Conservation (phyloP, 2,329 filamentous ascomycete genomes). For the Beauveria caledonica region DNA sequence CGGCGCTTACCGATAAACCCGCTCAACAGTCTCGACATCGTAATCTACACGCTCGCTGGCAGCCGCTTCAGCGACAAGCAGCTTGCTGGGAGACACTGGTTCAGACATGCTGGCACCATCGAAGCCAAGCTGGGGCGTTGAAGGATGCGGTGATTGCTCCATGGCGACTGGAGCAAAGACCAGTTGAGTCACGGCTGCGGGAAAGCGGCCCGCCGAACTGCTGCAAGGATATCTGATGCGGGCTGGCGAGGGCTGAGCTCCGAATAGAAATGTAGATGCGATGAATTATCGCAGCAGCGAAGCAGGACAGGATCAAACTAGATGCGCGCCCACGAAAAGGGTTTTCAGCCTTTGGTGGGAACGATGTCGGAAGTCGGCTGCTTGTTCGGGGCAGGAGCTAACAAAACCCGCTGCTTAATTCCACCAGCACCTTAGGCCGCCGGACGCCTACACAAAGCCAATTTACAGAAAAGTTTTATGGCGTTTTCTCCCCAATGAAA, state of each 20-base stretch:
- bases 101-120: neutral
- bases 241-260: too few relatives aligned
- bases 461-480: too few relatives aligned
- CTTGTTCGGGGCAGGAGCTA: neutral
- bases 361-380: conserved; percentile 5
- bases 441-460: neutral
- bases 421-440: neutral
- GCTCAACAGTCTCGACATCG: conserved; percentile 43
- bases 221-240: neutral
- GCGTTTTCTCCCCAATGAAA: too few relatives aligned
- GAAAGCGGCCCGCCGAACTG: neutral
- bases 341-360: neutral
- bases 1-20: conserved; percentile 38
- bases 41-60: conserved; percentile 29
- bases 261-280: neutral
- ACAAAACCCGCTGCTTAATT: neutral
- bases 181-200: neutral
- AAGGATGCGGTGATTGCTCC: neutral
- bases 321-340: neutral
- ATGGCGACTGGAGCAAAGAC: neutral
- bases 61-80: neutral
- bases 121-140: neutral
- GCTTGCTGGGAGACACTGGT: neutral
- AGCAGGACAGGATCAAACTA: neutral
- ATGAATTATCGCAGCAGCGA: neutral